Evolutionary conservation across 441 rosid species (phyloP).

Genomic region (Erysimum cheiri): DNA sequence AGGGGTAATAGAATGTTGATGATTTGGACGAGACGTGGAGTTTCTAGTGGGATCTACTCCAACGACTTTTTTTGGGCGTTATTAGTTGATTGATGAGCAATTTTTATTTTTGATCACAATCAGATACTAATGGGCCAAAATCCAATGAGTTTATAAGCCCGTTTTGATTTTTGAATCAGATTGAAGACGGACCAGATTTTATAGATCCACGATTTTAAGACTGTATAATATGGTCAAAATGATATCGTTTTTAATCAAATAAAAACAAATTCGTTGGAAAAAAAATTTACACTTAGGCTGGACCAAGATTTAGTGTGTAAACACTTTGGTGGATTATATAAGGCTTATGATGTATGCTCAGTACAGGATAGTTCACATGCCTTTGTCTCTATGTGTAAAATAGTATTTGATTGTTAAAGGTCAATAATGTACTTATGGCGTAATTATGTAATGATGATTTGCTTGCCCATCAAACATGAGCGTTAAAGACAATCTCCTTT

Average conservation of each 20-base stretch:
- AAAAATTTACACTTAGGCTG: no score
- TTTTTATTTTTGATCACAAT: no score
- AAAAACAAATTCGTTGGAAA: no score
- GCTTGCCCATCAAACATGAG: conserved; percentile 6
- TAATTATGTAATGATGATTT: conserved; percentile 24
- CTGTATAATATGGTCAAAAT: no score
- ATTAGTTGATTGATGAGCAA: no score
- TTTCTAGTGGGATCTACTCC: conserved; percentile 5
- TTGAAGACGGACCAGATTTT: no score
- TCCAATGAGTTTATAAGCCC: no score
- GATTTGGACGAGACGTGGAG: conserved; percentile 33
- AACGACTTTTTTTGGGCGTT: conserved; percentile 18
- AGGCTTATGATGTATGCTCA: not conserved
- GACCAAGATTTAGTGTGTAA: not conserved
- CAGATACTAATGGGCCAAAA: no score
- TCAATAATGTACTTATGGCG: conserved; percentile 2
- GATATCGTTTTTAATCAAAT: no score
- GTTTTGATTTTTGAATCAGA: no score
- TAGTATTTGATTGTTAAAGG: not conserved
- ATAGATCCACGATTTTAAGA: no score
- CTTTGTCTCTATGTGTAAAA: not conserved
- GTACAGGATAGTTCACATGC: not conserved
- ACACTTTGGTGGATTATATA: conserved; percentile 5
- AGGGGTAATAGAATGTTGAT: not conserved
- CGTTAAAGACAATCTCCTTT: conserved; percentile 15